These are phyloP conservation scores for Primulina tabacum DNA, from an alignment of 257 asterid genomes.

Conservation along the genomic window DNA sequence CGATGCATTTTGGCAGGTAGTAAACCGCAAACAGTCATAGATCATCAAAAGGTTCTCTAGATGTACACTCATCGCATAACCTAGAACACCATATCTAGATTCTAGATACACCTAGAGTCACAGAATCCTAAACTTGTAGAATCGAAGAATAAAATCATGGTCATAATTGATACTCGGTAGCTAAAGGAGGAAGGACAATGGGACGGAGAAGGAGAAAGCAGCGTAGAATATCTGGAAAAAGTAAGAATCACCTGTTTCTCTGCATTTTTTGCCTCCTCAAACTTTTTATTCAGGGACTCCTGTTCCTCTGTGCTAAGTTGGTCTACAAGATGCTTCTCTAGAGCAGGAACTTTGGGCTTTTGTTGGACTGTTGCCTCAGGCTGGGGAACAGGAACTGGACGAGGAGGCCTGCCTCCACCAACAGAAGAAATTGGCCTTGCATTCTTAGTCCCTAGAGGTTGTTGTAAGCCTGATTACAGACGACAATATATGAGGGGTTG, in stretches of 20 bases:
- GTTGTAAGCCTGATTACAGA: constrained; percentile 54
- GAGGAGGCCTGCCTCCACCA: constrained; percentile 82
- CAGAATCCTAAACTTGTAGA: constrained; percentile 10
- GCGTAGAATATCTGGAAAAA: neutral
- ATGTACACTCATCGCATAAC: neutral
- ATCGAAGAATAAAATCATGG: constrained; percentile 8
- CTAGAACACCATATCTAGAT: constrained; percentile 11
- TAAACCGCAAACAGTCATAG: neutral
- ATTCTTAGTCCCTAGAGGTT: constrained; percentile 53
- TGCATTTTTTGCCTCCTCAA: constrained; percentile 90
- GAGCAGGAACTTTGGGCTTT: constrained; percentile 79
- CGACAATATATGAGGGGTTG: constrained; percentile 20
- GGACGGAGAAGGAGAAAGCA: constrained; percentile 3
- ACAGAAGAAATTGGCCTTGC: constrained; percentile 43
- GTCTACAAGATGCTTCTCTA: constrained; percentile 84
- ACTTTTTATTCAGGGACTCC: constrained; percentile 64
- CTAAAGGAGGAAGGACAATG: constrained; percentile 6
- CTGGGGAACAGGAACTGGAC: constrained; percentile 74
- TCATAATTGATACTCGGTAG: constrained; percentile 11
- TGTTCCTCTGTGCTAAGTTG: constrained; percentile 97
- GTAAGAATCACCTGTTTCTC: constrained; percentile 68
- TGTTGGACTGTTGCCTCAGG: constrained; percentile 72
- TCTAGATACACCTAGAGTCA: neutral
- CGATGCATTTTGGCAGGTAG: neutral
- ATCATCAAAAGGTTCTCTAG: constrained; percentile 10